Percentiles rank a stretch among this genome's conserved stretches.
Conservation (phyloP, 805 yeast genomes). For the Lipomyces japonicus region DNA sequence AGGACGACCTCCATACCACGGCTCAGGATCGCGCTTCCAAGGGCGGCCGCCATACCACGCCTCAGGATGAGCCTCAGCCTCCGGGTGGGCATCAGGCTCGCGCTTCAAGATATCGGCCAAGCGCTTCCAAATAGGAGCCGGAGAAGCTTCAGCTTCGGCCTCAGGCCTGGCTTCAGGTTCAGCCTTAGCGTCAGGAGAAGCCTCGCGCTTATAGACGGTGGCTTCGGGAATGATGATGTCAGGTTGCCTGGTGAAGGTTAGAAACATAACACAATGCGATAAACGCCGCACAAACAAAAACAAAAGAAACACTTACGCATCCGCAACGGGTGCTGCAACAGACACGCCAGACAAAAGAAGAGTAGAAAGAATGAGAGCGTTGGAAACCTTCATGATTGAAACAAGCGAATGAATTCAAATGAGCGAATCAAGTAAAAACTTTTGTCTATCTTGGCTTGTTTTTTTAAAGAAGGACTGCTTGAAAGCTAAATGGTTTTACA, state of each 20-base stretch:
- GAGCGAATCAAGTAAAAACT: neutral
- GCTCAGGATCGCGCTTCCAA: slow-evolving; percentile 11
- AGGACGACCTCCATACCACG: slow-evolving; percentile 8
- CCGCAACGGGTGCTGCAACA: neutral
- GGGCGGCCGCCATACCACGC: slow-evolving; percentile 12
- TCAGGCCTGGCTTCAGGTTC: too few relatives aligned
- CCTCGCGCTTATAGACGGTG: neutral
- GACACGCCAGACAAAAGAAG: neutral
- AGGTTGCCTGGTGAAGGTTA: neutral
- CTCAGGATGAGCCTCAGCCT: slow-evolving; percentile 1
- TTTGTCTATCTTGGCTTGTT: neutral
- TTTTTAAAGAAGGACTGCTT: neutral
- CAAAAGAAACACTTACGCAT: neutral
- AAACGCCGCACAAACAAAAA: too few relatives aligned
- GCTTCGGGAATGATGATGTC: neutral
- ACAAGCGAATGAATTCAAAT: neutral
- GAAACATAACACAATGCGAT: neutral
- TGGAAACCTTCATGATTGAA: neutral
- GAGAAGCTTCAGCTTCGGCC: neutral
- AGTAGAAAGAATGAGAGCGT: neutral
- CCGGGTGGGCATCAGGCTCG: slow-evolving; percentile 9
- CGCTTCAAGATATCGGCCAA: neutral
- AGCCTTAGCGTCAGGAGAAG: too few relatives aligned
- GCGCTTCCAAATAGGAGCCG: neutral
- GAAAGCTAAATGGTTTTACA: neutral